Evolutionary conservation across 73 alveolate species (phyloP), one percentile per base, ranked within the genome.

Genomic region (Paramecium biaurelia): DNA sequence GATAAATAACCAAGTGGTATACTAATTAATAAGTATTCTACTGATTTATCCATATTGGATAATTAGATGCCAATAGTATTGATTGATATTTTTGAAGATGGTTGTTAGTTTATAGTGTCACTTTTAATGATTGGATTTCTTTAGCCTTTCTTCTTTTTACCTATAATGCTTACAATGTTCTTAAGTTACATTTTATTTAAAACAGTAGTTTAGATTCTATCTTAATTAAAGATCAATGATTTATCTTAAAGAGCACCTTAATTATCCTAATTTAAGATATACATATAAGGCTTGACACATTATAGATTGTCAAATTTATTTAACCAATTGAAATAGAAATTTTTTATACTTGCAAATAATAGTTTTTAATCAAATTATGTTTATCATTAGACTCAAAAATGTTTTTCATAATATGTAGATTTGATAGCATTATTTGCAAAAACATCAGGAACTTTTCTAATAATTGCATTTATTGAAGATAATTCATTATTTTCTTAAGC

Each of bases 1-100:
- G 96, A 93, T 34, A 93, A 72, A 37, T 90, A 76, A 15, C 96
- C 96, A 12, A 41, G 94, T 26, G 96, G 96, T 12, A 85, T 94
- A 8, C 70, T 93, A 7, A 43, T 93, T 12, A 93, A 93, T 72
- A 92, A 94, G 28, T 93, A 90, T 45, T 93, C 96, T 7, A 86
- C 85, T 6, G 95, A 92, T 87, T 23, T 86, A 43, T 26, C 92
- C 0, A 18, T 47, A 8, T 21, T 26, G 2, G 93, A 87, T 87
- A 53, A 34, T 21, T 58, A 85, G 10, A 21, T 87, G 43, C 47
- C 34, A n/a, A 76, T 20, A 47, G 41, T 38, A 2, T 32, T 87
- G 15, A 30, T 15, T 21, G 93, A 87, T 37, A 34, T 56, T 2
- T 47, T 87, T 87, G 90, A 79, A 79, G 32, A 43, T 23, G 74